phyloP scores from a whole-genome alignment of 129 eudicot species.

The Artemisia argyi region DNA sequence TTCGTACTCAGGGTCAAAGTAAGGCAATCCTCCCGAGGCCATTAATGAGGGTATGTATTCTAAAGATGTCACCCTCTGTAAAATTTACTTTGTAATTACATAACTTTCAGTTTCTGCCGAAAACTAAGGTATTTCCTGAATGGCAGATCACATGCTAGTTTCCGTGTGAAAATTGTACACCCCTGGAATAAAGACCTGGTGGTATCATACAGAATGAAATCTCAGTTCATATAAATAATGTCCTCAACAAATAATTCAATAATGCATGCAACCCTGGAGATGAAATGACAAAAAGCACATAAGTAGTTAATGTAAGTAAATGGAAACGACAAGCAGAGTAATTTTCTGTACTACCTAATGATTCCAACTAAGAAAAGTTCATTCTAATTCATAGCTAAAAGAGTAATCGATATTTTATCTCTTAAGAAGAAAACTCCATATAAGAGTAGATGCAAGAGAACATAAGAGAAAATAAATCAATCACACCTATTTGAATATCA shows the following conservation, averaged over 20 bases:
- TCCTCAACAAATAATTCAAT: too few species aligned
- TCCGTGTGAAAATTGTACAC: background rate
- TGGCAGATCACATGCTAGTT: constrained; percentile 27
- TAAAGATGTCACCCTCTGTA: constrained; percentile 25
- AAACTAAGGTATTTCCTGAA: constrained; percentile 4
- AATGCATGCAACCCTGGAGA: too few species aligned
- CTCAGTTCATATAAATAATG: too few species aligned
- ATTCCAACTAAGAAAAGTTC: constrained; percentile 1
- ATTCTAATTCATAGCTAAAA: background rate
- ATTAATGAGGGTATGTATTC: constrained; percentile 32
- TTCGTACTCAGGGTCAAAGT: constrained; percentile 96
- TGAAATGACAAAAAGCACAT: too few species aligned
- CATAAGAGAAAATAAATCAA: too few species aligned
- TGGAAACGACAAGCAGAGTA: too few species aligned
- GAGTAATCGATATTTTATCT: background rate
- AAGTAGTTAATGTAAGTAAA: too few species aligned
- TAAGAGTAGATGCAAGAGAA: too few species aligned
- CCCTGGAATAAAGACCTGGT: constrained; percentile 6
- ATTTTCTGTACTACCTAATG: too few species aligned
- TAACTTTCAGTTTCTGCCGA: constrained; percentile 18
- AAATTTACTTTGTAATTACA: constrained; percentile 12
- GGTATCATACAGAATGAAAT: too few species aligned
- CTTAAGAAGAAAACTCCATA: too few species aligned
- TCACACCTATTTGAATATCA: too few species aligned
- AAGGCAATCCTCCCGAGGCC: constrained; percentile 71